Base-by-base conservation (phyloP, 2,329 filamentous ascomycete genomes). In the Colletotrichum destructivum region DNA sequence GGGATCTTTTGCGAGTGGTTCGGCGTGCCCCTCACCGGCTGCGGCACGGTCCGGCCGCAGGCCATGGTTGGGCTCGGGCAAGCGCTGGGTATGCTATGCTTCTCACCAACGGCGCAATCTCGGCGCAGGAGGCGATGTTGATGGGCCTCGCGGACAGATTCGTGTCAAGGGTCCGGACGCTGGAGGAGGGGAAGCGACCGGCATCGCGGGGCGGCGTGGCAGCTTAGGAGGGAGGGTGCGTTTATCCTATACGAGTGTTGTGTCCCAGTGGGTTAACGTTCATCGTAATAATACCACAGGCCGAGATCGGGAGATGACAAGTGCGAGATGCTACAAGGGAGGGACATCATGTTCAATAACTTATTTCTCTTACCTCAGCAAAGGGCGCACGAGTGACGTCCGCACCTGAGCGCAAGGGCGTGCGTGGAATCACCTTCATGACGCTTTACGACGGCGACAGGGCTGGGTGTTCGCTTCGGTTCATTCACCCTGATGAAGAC, bases 61-160 rank as follows among this genome's bases (percentile, higher is more conserved):
- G 82, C 81, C 1, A 81, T 88, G 55, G 78, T 90, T 26, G 88
- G 88, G 0, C 79, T 89, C 1, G 86, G 87, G 0, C 76, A 86
- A 3, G 88, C 88, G 0, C 72, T 89, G 66, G 88, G 90, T 76
- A 86, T 90, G 84, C 4, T 31, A 88, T 89, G 18, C 78, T 90
- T 6, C 90, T 90, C 6, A 90, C 88, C 0, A 88, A 88, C 0
- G 79, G 87, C 0, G 75, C 82, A 0, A 85, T 90, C 0, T 74
- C 72, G 0, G 87, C 88, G 0, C 74, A 82, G 21, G 87, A 90
- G 74, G 88, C 88, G 0, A 74, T 88, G 38, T 61, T 76, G 1
- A 87, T 89, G 80, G 88, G 87, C 0, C 79, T 90, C 9, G 88
- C 84, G 11, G 89, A 86, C 75, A 80, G 87, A 0, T 83, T 89